Conservation (phyloP, 768 basidiomycete genomes). For the Solioccasus polychromus region DNA sequence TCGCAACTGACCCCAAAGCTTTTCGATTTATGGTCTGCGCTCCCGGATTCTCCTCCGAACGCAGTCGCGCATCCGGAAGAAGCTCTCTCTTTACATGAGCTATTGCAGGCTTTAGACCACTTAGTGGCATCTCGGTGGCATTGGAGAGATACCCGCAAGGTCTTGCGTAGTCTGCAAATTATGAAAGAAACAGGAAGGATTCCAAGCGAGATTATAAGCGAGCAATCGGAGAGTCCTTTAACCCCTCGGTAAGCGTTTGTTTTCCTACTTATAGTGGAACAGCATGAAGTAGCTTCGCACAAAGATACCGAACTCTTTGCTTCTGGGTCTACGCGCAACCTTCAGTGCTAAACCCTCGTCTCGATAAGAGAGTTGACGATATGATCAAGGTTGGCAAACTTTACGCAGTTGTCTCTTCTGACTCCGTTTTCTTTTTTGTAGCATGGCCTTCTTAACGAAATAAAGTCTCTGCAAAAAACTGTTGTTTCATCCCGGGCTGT, state of each 20-base stretch:
- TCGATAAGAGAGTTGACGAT: conserved; percentile 79
- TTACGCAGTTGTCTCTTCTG: background rate
- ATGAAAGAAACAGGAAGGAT: conserved; percentile 65
- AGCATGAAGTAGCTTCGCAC: background rate
- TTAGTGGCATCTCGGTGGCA: conserved; percentile 84
- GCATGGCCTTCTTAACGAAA: conserved; percentile 81
- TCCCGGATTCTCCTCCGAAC: conserved; percentile 59
- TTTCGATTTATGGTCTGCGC: conserved; percentile 46
- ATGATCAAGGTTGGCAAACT: conserved; percentile 72
- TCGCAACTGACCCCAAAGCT: conserved; percentile 46
- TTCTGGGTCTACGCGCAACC: conserved; percentile 89
- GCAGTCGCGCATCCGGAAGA: conserved; percentile 52
- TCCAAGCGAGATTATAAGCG: conserved; percentile 64
- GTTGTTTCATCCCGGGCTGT: conserved; percentile 7
- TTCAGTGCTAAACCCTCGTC: conserved; percentile 55
- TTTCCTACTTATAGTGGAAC: background rate
- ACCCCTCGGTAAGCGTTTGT: conserved; percentile 48
- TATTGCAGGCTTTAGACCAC: conserved; percentile 71
- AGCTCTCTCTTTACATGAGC: conserved; percentile 61
- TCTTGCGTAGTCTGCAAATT: conserved; percentile 73
- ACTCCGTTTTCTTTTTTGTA: conserved; percentile 29
- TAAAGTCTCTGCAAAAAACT: conserved; percentile 47
- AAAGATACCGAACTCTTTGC: conserved; percentile 79
- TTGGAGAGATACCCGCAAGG: conserved; percentile 92
- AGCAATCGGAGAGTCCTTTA: conserved; percentile 48